Evolutionary conservation across 2,329 filamentous ascomycete species (phyloP).

Genomic region (Arthroderma uncinatum): DNA sequence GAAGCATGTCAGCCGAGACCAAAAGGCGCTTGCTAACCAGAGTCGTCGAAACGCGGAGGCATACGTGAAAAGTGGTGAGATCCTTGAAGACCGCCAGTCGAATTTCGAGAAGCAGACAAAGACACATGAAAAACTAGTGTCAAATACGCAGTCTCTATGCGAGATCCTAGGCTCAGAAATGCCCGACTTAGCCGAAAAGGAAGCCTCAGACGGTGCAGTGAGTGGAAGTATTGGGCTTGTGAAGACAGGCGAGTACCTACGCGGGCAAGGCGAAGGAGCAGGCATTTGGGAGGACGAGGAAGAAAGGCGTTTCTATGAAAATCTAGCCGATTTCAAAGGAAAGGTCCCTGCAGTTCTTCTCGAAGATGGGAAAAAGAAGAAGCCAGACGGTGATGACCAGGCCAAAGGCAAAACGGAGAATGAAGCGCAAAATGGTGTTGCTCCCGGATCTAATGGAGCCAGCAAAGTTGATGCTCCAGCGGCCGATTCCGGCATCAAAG

Average conservation of each 20-base stretch:
- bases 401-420: slow-evolving; percentile 56
- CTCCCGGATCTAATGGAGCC: slow-evolving; percentile 13
- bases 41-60: slow-evolving; percentile 92
- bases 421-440: slow-evolving; percentile 43
- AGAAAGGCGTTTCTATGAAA: slow-evolving; percentile 95
- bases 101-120: slow-evolving; percentile 94
- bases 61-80: slow-evolving; percentile 95
- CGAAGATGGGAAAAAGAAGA: slow-evolving; percentile 93
- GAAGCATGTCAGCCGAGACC: slow-evolving; percentile 74
- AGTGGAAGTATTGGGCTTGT: slow-evolving; percentile 82
- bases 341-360: slow-evolving; percentile 89
- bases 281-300: slow-evolving; percentile 99
- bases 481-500: slow-evolving; percentile 37
- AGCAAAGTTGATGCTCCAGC: slow-evolving; percentile 33
- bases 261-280: slow-evolving; percentile 76
- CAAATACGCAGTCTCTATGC: slow-evolving; percentile 82
- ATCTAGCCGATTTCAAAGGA: slow-evolving; percentile 85
- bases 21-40: slow-evolving; percentile 76
- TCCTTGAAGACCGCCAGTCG: slow-evolving; percentile 92
- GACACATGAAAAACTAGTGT: slow-evolving; percentile 75
- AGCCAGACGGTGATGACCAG: slow-evolving; percentile 66
- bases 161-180: slow-evolving; percentile 83
- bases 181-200: slow-evolving; percentile 81
- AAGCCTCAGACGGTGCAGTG: slow-evolving; percentile 52
- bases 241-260: slow-evolving; percentile 85